These are phyloP conservation scores for Pythium vanterpoolii DNA, from an alignment of 352 stramenopile genomes.

Conservation along the genomic window DNA sequence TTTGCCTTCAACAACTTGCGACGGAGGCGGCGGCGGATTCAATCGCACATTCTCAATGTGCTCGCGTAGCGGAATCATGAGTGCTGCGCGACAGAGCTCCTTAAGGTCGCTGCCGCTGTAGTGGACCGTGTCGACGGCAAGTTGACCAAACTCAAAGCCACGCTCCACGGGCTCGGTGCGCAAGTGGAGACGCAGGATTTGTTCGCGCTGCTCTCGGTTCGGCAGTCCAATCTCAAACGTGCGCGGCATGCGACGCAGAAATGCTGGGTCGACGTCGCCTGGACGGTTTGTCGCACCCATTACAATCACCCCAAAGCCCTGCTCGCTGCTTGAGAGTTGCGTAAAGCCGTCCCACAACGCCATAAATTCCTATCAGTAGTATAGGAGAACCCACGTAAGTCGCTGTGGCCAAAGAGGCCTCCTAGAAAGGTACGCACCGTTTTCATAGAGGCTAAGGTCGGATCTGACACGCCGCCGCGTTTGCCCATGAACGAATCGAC, in stretches of 20 bases:
- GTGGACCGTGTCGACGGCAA: conserved; percentile 85
- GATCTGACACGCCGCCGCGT: conserved; percentile 67
- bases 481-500: conserved; percentile 91
- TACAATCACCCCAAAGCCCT: conserved; percentile 92
- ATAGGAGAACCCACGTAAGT: background rate
- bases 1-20: conserved; percentile 16
- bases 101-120: conserved; percentile 97
- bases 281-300: conserved; percentile 96
- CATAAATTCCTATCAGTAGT: conserved; percentile 90
- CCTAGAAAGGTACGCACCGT: conserved; percentile 45
- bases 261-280: conserved; percentile 90
- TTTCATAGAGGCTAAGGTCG: conserved; percentile 87
- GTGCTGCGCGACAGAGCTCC: conserved; percentile 80
- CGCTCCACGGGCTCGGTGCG: conserved; percentile 78
- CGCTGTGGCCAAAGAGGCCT: too few species aligned
- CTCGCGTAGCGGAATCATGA: conserved; percentile 86
- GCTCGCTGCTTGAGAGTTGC: conserved; percentile 65
- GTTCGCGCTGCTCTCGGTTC: conserved; percentile 75
- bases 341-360: conserved; percentile 97
- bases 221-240: conserved; percentile 95
- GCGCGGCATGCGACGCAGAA: conserved; percentile 94
- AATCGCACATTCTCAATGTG: conserved; percentile 68
- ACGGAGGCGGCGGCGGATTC: conserved; percentile 32
- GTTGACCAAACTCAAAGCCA: conserved; percentile 73
- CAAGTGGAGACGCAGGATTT: conserved; percentile 94